Evolutionary conservation across 1,284 basidiomycete genomes (phyloP), one percentile per base, ranked within the genome.

Genomic region (Tremellales sp.): DNA sequence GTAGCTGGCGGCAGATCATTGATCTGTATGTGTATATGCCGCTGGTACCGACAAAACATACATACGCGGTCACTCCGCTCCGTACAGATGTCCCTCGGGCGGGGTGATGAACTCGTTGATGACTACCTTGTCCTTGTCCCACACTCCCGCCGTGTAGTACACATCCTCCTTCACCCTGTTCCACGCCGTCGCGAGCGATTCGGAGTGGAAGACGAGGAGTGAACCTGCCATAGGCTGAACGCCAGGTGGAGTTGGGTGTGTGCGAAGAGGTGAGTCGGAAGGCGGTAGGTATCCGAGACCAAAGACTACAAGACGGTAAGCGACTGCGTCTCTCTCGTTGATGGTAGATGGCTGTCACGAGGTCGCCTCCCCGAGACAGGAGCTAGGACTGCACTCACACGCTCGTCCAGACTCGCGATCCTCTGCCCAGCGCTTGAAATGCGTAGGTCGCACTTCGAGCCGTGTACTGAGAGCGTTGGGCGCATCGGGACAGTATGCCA

Each of bases 101-200:
- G 44, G 33, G 21, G 49, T 52, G 17, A 64, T 57, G 39, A 72
- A 66, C 58, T 69, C 59, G 13, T 60, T 58, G n/a, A 74, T 60
- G 10, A 56, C 46, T 17, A 49, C 47, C 27, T 58, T 59, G 26
- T 67, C 68, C 45, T 56, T 53, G 52, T 73, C 68, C 71, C 71
- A 73, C 4, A 73, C 65, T 13, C 64, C 64, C 5, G 54, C 66
- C 2, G 64, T 69, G 64, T 65, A 73, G 52, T 73, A 73, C 29
- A 65, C 58, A 48, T 73, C 71, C 12, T 49, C 46, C 52, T 64
- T 68, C 40, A 73, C 59, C 45, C 67, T 51, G 19, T 53, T 53
- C 68, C 68, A 72, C 17, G 62, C 65, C 11, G 56, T 57, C 17
- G 61, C 62, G 15, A 71, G 45, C 3, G 48, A 48, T 7, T 56